These are phyloP conservation scores for Brassica nigra DNA, from an alignment of 345 rosid genomes.

Conservation along the genomic window DNA sequence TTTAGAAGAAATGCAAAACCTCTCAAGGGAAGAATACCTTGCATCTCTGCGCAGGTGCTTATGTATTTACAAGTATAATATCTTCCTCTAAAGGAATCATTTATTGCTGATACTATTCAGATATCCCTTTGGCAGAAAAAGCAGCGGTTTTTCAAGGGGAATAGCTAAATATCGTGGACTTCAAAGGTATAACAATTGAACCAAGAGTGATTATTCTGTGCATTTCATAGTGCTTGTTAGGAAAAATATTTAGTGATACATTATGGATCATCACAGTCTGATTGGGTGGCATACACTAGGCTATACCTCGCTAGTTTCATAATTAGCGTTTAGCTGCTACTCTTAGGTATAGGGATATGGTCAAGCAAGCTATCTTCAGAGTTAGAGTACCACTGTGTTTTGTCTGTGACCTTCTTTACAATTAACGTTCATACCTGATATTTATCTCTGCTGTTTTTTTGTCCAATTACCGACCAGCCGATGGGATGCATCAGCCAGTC, in stretches of 20 bases:
- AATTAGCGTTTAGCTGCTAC: conserved; percentile 1
- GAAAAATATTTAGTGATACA: background rate
- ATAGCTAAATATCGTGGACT: conserved; percentile 91
- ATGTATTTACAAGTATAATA: conserved; percentile 23
- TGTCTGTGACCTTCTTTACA: conserved; percentile 3
- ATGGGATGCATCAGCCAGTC: conserved; percentile 83
- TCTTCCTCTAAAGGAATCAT: conserved; percentile 5
- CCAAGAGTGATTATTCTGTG: background rate
- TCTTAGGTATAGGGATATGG: conserved; percentile 2
- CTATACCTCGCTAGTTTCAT: too few species aligned
- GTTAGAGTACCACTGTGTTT: conserved; percentile 1
- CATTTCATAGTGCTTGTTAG: background rate
- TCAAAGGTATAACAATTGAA: conserved; percentile 60
- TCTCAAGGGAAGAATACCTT: conserved; percentile 92
- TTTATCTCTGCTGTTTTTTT: conserved; percentile 24
- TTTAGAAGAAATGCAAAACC: conserved; percentile 96
- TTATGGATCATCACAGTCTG: conserved; percentile 13
- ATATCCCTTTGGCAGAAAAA: conserved; percentile 68
- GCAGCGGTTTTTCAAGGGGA: conserved; percentile 98
- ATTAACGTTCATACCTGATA: too few species aligned
- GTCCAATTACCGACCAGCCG: conserved; percentile 49
- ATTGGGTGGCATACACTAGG: too few species aligned
- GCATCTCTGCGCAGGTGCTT: conserved; percentile 89
- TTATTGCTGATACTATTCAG: conserved; percentile 43
- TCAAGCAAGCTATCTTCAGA: conserved; percentile 17